Base-by-base conservation (phyloP, 768 basidiomycete species). In the Trametes punicea region DNA sequence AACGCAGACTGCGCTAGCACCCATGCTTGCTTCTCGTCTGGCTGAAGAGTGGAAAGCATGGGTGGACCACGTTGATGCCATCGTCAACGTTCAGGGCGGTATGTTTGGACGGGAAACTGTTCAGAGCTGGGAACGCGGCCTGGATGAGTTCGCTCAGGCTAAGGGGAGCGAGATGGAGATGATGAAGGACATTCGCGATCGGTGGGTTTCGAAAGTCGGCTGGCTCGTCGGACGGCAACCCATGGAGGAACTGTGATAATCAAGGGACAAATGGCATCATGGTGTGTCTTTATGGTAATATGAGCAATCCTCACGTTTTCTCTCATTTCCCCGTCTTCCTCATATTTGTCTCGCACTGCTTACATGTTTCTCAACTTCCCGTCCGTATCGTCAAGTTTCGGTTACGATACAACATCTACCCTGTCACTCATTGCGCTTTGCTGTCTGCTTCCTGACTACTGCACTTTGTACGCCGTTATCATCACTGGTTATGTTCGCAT, bases 21-120 rank as follows among this genome's bases (percentile, higher is more conserved):
- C 81, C 2, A 70, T 80, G 39, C 69, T 93, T 9, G 74, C 86
- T 44, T 81, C 84, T 1, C 84, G 88, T 9, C 70, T 93, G 25
- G 63, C 75, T 7, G 77, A 84, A 48, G 90, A 93, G 67, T 93
- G 91, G 90, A 79, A 74, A 47, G 83, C 82, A 13, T 93, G 90
- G 90, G 75, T 90, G 18, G 76, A 81, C 34, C 77, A 77, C 44
- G 77, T 93, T 27, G 88, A 91, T 62, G 73, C 80, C 8, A 71
- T 81, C 15, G 87, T 90, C 4, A 93, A 93, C 65, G 74, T 71
- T 13, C 76, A 86, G 58, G 88, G 82, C 5, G 83, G 88, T 5
- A 90, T 93, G 90, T 91, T 91, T 67, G 83, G 88, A 2, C 77
- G 75, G 31, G 89, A 91, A 57, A 80, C 78, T 8, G 88, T 85